Evolutionary conservation across 345 rosid genomes (phyloP).

Genomic region (Salix dunnii): DNA sequence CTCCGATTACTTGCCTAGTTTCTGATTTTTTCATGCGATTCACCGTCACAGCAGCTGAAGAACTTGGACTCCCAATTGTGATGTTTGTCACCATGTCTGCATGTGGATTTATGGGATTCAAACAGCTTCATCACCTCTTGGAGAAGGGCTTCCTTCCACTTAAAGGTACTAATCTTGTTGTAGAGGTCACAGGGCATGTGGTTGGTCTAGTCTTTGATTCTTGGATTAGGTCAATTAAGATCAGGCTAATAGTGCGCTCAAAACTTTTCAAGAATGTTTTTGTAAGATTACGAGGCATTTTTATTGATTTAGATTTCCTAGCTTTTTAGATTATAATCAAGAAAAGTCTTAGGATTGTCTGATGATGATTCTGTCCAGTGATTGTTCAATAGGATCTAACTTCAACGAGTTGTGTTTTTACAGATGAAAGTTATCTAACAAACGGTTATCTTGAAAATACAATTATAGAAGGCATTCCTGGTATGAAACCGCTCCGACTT

Average conservation of each 20-base stretch:
- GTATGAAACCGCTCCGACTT: not conserved
- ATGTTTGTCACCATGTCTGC: conserved; percentile 14
- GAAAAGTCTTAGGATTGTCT: no score
- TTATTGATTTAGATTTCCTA: no score
- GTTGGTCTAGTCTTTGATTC: no score
- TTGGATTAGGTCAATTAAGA: no score
- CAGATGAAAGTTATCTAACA: not conserved
- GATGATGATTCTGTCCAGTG: no score
- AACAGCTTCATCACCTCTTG: not conserved
- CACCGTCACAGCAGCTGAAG: conserved; percentile 39
- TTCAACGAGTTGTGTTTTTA: not conserved
- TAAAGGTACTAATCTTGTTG: not conserved
- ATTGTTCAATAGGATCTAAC: no score
- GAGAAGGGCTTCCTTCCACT: conserved; percentile 6
- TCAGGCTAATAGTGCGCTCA: no score
- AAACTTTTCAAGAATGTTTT: no score
- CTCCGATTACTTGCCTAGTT: conserved; percentile 39
- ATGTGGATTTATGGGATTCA: not conserved
- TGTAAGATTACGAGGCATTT: no score
- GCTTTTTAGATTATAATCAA: no score
- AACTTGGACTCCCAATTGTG: conserved; percentile 33
- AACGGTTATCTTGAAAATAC: no score
- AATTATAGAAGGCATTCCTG: not conserved
- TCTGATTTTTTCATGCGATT: conserved; percentile 43
- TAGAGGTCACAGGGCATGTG: no score